phyloP scores from a whole-genome alignment of 257 asterid species.

The Agastache rugosa region DNA sequence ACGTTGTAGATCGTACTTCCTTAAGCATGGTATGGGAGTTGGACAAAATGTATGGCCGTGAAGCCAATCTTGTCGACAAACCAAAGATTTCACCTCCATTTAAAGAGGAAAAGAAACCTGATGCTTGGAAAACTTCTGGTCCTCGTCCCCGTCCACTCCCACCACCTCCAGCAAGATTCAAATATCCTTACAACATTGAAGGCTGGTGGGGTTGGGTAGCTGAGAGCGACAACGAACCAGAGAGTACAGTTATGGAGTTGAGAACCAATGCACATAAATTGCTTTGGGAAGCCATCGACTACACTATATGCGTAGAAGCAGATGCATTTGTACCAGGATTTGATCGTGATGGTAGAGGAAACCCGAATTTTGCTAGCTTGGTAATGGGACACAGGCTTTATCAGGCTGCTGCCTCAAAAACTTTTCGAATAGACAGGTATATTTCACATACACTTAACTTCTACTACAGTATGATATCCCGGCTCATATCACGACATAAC shows the following conservation, averaged over 20 bases:
- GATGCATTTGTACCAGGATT: conserved; percentile 90
- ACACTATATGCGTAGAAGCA: conserved; percentile 78
- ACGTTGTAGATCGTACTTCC: conserved; percentile 90
- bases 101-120: conserved; percentile 53
- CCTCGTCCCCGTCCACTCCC: conserved; percentile 96
- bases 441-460: neutral
- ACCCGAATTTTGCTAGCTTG: conserved; percentile 87
- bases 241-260: conserved; percentile 88
- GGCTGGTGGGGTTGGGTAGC: conserved; percentile 99
- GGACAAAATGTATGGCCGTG: conserved; percentile 82
- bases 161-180: conserved; percentile 87
- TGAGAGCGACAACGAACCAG: conserved; percentile 96
- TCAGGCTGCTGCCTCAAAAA: conserved; percentile 70
- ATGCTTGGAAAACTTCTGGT: conserved; percentile 65
- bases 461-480: neutral
- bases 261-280: conserved; percentile 90
- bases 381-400: conserved; percentile 91
- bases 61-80: conserved; percentile 73
- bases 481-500: neutral
- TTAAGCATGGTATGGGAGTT: conserved; percentile 76
- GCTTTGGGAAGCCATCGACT: conserved; percentile 96
- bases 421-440: conserved; percentile 81
- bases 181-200: conserved; percentile 84
- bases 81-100: conserved; percentile 48
- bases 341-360: conserved; percentile 92